These are phyloP conservation scores for Boletellus ananiceps DNA, from an alignment of 768 basidiomycete species.

Conservation along the genomic window DNA sequence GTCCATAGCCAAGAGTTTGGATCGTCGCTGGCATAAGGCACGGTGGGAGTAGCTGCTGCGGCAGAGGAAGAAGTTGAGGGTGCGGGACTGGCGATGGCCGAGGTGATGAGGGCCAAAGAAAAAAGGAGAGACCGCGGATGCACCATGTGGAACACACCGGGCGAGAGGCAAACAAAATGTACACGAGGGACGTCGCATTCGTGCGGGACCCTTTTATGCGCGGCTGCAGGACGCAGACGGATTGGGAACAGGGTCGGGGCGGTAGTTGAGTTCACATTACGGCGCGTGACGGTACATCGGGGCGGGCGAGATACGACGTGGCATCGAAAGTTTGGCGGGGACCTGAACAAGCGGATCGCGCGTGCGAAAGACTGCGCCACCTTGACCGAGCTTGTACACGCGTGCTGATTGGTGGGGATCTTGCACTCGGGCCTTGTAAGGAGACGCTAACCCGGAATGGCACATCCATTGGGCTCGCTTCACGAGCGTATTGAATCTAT, in stretches of 20 bases:
- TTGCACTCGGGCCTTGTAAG: too few species aligned
- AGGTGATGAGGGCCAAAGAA: constrained; percentile 16
- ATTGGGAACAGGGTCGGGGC: constrained; percentile 5
- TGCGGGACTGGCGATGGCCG: constrained; percentile 14
- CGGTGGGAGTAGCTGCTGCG: constrained; percentile 38
- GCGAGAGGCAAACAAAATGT: constrained; percentile 17
- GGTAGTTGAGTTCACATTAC: background rate
- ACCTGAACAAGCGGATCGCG: too few species aligned
- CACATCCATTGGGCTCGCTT: too few species aligned
- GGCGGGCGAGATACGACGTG: too few species aligned
- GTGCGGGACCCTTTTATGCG: constrained; percentile 22
- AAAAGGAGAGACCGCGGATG: constrained; percentile 30
- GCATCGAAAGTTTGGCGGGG: too few species aligned
- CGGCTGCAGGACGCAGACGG: background rate
- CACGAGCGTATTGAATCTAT: too few species aligned
- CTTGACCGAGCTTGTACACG: too few species aligned
- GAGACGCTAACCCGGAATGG: too few species aligned
- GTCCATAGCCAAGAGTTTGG: constrained; percentile 46
- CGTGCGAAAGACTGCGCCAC: too few species aligned
- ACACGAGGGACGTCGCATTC: constrained; percentile 7
- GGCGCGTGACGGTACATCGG: background rate
- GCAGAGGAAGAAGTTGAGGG: constrained; percentile 26
- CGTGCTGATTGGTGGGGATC: too few species aligned
- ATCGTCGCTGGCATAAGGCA: constrained; percentile 40
- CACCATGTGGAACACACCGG: constrained; percentile 18